Evolutionary conservation across 2,329 filamentous ascomycete genomes (phyloP), one percentile per base, ranked within the genome.

Genomic region (Diaporthe longicolla): DNA sequence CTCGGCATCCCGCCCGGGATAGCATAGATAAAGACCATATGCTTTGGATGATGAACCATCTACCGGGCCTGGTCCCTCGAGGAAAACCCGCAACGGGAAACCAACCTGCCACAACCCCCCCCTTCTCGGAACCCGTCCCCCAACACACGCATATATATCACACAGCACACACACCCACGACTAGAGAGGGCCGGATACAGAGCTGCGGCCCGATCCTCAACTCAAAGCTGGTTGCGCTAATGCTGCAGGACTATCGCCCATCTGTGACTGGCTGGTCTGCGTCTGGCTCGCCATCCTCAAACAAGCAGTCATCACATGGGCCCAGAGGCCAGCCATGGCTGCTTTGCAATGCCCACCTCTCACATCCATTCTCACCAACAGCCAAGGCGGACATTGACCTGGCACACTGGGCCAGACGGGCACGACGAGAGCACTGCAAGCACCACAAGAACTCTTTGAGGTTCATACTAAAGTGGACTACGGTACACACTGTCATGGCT

Each of bases 161-260:
- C 3, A 32, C 35, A 37, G 17, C 43, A 4, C 37, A 26, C 37
- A 43, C 15, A 43, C 35, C 15, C 35, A 40, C n/a, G 24, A 4
- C 9, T 0, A 59, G 19, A 59, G 37, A 40, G 37, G 13, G 37
- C 37, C 37, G 37, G 11, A 8, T n/a, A 32, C 11, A 17, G 19
- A 45, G 59, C 58, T 26, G 58, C 58, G 58, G 58, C 58, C 58
- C 58, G 58, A 32, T 37, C 58, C 58, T 61, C 58, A 40, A 61
- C 58, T 40, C 58, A 61, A 45, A 19, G 9, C 40, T 32, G 59
- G 40, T 29, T 48, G 37, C 19, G 43, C 40, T n/a, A 24, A 21
- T n/a, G 61, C 26, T 66, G 61, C 61, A 52, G n/a, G 10, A 35
- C 45, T 66, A 66, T 66, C 61, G 61, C 61, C 21, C 43, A 24